phyloP scores from a whole-genome alignment of 192 early-diverging fungal genomes.

The Rhizophagus prolifer region DNA sequence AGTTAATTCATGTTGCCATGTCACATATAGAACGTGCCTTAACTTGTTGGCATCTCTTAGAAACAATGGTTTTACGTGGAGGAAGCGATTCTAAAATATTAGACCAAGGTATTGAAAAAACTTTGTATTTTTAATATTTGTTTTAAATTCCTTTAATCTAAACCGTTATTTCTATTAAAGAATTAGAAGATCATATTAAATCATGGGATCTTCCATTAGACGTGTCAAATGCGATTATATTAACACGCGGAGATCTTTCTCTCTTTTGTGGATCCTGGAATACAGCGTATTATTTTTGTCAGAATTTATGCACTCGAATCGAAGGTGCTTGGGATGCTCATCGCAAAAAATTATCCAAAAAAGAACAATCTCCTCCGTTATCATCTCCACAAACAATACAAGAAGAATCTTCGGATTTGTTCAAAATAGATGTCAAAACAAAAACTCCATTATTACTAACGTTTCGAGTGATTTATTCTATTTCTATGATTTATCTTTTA shows the following conservation, averaged over 20 bases:
- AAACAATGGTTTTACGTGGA: constrained; percentile 8
- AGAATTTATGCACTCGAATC: background rate
- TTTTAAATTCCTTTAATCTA: background rate
- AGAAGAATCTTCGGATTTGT: background rate
- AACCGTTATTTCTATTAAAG: background rate
- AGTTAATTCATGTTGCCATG: background rate
- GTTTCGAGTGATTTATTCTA: constrained; percentile 12
- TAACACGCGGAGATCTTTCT: constrained; percentile 9
- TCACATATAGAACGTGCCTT: constrained; percentile 7
- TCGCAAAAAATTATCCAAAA: background rate
- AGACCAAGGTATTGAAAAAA: background rate
- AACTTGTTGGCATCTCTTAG: background rate
- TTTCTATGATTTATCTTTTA: background rate
- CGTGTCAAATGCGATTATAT: background rate
- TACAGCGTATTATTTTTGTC: background rate
- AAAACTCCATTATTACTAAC: background rate
- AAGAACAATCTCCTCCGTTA: background rate
- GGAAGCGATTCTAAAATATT: background rate
- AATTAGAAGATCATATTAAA: background rate
- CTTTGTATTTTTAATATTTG: background rate
- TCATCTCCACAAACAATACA: background rate
- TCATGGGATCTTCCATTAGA: constrained; percentile 21
- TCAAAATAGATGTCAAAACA: background rate
- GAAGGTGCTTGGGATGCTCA: background rate
- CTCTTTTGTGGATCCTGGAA: background rate